Conservation (phyloP, 139 green algal species). For the Chlorella sorokiniana region DNA sequence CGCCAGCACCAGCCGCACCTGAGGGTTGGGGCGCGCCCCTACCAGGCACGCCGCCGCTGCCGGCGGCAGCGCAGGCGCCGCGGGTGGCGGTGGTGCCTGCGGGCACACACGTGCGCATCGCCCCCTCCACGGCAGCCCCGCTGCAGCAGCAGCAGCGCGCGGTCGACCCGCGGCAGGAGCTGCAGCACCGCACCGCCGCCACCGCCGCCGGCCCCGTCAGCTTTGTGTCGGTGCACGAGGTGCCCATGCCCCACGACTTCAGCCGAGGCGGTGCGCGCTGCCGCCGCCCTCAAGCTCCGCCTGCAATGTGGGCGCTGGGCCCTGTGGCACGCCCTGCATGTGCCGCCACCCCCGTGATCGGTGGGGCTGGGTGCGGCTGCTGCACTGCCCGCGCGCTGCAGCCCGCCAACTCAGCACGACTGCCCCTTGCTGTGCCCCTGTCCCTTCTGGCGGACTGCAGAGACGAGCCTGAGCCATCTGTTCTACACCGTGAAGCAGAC, state of each 20-base stretch:
- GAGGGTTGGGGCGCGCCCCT: no score
- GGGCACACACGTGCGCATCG: not conserved
- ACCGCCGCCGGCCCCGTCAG: not conserved
- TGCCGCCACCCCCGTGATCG: not conserved
- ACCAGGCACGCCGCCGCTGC: no score
- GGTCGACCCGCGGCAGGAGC: not conserved
- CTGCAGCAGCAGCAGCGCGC: not conserved
- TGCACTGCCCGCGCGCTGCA: not conserved
- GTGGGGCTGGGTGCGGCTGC: not conserved
- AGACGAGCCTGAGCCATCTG: not conserved
- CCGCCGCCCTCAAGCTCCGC: no score
- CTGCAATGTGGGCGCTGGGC: no score
- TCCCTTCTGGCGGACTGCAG: not conserved
- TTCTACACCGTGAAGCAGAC: not conserved
- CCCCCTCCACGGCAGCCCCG: not conserved
- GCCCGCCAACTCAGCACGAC: not conserved
- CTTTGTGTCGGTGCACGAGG: constrained; percentile 7
- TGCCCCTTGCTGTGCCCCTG: not conserved
- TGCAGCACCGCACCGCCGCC: not conserved
- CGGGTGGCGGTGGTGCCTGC: not conserved
- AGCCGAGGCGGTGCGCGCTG: not conserved
- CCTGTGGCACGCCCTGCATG: not conserved
- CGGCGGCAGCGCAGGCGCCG: no score
- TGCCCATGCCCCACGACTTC: not conserved
- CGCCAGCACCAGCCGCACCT: no score